Evolutionary conservation across 495 filamentous ascomycete species (phyloP), one percentile per base, ranked within the genome.

Genomic region (Aspergillus steynii): DNA sequence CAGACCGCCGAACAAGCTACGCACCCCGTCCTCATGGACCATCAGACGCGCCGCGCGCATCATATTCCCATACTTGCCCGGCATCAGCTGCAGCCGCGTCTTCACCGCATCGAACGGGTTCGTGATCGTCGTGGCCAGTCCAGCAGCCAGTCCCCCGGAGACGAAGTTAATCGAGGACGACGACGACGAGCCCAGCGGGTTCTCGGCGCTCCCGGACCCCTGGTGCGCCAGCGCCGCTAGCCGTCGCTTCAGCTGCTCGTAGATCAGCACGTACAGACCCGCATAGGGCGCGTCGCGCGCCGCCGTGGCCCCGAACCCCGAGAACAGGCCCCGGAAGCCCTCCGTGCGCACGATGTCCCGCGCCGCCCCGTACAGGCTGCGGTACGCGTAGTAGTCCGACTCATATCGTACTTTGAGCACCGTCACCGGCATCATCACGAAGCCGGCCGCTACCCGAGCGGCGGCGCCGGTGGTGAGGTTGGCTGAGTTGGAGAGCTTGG

Each of bases 41-140:
- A 99, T 96, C 60, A 86, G 73, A 63, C 75, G 79, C 27, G 82
- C 84, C 4, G 92, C 92, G 31, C 88, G 84, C 60, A 90, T 68
- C 90, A 96, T 92, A 67, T 97, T 98, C 32, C 84, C 79, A 67
- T 99, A 99, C 60, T 84, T 80, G 6, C 77, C 82, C 27, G 95
- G 95, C 77, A 93, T 87, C 20, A 99, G 82, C 80, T 99, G 95
- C 61, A 99, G 83, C 53, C 95, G 79, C 15, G 95, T 99, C 82
- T 99, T 99, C 72, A 98, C 85, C 4, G 92, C 90, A 76, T 99
- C 95, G 64, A 98, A 97, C 2, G 95, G 95, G 74, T 99, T 99
- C 26, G 95, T 96, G 54, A 96, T 81, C 10, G 89, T 86, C 3
- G 92, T 96, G 8, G 91, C 93, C 14, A 93, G 74, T 10, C 88